Percentiles rank a stretch among this genome's conserved stretches.
These are phyloP conservation scores for Trichoderma pleuroti DNA, from an alignment of 2,329 filamentous ascomycete species.

Conservation along the genomic window DNA sequence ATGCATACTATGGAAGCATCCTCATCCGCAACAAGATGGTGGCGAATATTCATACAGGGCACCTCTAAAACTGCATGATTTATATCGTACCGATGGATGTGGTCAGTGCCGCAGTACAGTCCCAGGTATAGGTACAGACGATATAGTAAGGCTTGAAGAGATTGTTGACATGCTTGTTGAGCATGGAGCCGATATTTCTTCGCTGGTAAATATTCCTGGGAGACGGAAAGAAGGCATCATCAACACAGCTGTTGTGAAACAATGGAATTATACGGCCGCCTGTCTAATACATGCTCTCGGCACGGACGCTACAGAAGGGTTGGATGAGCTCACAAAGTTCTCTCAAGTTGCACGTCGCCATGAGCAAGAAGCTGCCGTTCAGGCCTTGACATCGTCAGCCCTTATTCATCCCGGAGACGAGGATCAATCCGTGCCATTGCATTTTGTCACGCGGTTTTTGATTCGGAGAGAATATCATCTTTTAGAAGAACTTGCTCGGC, in stretches of 20 bases:
- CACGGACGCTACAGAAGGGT: neutral
- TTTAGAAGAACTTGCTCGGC: constrained; percentile 22
- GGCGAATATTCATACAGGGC: neutral
- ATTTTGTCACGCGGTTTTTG: constrained; percentile 11
- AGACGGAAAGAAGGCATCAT: neutral
- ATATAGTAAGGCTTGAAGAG: constrained; percentile 22
- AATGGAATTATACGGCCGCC: constrained; percentile 18
- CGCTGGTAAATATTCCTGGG: neutral
- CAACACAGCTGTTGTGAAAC: neutral
- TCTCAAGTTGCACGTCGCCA: neutral
- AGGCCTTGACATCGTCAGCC: neutral
- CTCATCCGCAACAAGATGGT: too few relatives aligned
- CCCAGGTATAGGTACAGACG: neutral
- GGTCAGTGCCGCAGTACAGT: too few relatives aligned
- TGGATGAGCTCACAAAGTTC: neutral
- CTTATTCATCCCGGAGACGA: neutral
- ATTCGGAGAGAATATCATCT: constrained; percentile 24
- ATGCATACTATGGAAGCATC: neutral
- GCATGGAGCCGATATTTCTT: constrained; percentile 19
- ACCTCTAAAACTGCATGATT: neutral
- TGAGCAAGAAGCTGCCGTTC: neutral
- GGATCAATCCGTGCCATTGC: neutral
- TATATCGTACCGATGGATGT: neutral
- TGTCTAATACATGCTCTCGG: neutral
- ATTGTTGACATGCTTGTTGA: constrained; percentile 26